A percentile compares a stretch with the other conserved stretches of the same genome.
Evolutionary conservation across 305 asterid genomes (phyloP).

Genomic region (Fraxinus floribunda): DNA sequence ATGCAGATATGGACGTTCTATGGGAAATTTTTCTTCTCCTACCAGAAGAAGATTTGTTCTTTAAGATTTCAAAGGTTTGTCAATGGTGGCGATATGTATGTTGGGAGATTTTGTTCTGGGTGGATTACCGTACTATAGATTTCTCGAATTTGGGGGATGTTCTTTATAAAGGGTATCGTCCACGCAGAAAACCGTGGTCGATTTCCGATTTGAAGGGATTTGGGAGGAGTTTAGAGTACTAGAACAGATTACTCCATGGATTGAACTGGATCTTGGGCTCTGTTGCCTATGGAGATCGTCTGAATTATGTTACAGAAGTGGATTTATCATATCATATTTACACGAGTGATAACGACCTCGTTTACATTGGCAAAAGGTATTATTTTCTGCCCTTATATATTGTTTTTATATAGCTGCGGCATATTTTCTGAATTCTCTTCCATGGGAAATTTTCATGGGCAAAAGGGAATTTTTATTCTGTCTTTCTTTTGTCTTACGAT

Average conservation of each 20-base stretch:
- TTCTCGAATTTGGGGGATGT: not conserved
- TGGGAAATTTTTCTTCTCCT: not conserved
- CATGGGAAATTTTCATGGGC: not conserved
- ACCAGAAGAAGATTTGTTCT: not conserved
- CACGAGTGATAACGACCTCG: no score
- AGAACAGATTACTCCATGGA: not conserved
- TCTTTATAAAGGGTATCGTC: not conserved
- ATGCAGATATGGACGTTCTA: not conserved
- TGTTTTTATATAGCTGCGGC: no score
- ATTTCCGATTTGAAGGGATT: no score
- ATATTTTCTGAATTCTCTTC: no score
- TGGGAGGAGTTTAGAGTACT: not conserved
- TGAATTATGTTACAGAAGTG: no score
- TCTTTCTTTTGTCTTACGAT: not conserved
- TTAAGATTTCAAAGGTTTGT: not conserved
- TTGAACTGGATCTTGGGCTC: no score
- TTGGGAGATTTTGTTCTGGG: not conserved
- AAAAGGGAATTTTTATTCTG: no score
- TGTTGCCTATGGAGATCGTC: no score
- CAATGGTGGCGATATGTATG: not conserved
- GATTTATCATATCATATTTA: no score
- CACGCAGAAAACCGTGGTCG: not conserved
- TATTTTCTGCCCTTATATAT: no score
- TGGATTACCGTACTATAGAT: not conserved
- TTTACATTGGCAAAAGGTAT: no score